A percentile compares a stretch with the other conserved stretches of the same genome.
These are phyloP conservation scores for Globisporangium sylvaticum DNA, from an alignment of 352 stramenopile species.

Conservation along the genomic window DNA sequence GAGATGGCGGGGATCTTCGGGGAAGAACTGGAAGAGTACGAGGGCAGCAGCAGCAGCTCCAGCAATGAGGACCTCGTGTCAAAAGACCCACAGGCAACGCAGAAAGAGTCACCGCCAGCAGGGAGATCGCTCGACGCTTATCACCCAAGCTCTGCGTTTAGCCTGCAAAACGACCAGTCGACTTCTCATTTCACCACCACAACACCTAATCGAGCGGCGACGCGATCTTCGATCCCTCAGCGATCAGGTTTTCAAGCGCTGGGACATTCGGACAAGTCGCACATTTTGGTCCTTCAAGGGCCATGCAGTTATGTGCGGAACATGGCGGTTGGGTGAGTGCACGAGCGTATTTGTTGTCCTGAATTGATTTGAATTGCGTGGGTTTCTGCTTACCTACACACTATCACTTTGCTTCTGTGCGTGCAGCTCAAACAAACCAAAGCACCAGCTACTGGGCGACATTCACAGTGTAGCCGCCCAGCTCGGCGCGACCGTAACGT, in stretches of 20 bases:
- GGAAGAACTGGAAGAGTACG: constrained; percentile 36
- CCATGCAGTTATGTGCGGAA: constrained; percentile 30
- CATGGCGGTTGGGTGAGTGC: constrained; percentile 22
- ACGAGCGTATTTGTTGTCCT: neutral
- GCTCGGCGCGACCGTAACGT: constrained; percentile 10
- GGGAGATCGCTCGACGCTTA: neutral
- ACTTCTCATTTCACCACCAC: neutral
- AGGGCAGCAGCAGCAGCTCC: constrained; percentile 13
- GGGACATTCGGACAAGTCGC: neutral
- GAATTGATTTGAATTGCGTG: too few relatives aligned
- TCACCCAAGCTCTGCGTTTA: neutral
- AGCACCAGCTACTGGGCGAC: constrained; percentile 4
- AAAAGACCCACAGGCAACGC: neutral
- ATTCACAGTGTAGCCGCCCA: constrained; percentile 8
- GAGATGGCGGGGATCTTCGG: constrained; percentile 53
- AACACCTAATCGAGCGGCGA: neutral
- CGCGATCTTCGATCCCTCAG: neutral
- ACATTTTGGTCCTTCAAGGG: constrained; percentile 13
- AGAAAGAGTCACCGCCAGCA: neutral
- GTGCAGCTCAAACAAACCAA: constrained; percentile 9
- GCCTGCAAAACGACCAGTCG: neutral
- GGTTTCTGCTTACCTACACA: too few relatives aligned
- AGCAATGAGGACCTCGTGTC: neutral
- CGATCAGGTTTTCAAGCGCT: neutral
- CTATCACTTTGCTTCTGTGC: neutral